Base-by-base conservation (phyloP, 140 eudicot genomes). In the Oenanthe javanica region DNA sequence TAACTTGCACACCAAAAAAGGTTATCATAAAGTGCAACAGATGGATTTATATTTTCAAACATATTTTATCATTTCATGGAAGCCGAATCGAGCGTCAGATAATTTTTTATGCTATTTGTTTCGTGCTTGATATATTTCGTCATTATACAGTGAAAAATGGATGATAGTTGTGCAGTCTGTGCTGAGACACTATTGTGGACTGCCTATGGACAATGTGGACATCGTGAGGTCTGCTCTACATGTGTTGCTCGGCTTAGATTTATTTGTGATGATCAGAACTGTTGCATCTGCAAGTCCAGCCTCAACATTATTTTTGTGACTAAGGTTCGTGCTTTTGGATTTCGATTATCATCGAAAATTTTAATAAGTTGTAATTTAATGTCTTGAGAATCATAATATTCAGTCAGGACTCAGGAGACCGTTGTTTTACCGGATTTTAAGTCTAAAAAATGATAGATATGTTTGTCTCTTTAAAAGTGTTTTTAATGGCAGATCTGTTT, bases 201-300 rank as follows among this genome's bases (percentile, higher is more conserved):
- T 16, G 87, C 87, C 61, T 85, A 85, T 69, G 87, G 87, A 51
- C 78, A 52, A 43, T 85, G 87, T 79, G 87, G 85, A 47, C 87
- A 85, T 71, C 87, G 83, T 55, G 87, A 85, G 71, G 87, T 85
- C 52, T 85, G 87, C 83, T 82, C 84, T 79, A 81, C 85, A 57
- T 85, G 87, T 70, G 61, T 85, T 70, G 77, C 82, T 11, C 76
- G 87, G 51, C 85, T 85, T 48, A 84, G 87, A 45, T 81, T 77
- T 64, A 76, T 85, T 61, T 81, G 85, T 59, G 80, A 74, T 42
- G 81, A 85, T 78, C 83, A 75, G 64, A 79, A 79, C 75, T 85
- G 87, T 31, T 85, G 85, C 81, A 46, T 85, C 43, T 85, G 87
- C 85, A 81, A 85, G 73, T 73, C 87, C 52, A 79, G 57, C 31